Conservation (phyloP, 805 yeast genomes). For the Candida gorgasii region DNA sequence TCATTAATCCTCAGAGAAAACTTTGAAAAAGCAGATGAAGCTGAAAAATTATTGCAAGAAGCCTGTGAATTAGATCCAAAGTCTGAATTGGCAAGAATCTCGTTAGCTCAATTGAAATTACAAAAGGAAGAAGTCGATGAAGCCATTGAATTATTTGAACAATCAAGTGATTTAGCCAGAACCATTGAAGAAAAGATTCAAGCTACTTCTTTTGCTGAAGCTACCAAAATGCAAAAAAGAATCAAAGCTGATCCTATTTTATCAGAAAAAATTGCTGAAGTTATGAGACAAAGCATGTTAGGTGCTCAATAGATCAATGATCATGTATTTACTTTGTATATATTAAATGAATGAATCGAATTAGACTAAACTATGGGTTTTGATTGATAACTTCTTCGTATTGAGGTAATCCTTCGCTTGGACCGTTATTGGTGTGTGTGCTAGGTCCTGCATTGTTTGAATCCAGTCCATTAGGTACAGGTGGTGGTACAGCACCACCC, state of each 20-base stretch:
- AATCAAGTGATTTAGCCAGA: conserved; percentile 80
- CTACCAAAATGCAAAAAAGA: conserved; percentile 84
- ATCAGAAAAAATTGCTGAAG: conserved; percentile 61
- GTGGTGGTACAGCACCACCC: too few relatives aligned
- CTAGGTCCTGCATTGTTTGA: too few relatives aligned
- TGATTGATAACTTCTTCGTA: conserved; percentile 1
- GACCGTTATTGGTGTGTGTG: neutral
- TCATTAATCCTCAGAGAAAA: conserved; percentile 61
- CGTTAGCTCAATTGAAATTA: conserved; percentile 88
- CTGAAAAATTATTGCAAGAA: conserved; percentile 63
- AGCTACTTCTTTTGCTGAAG: conserved; percentile 89
- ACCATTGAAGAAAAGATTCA: conserved; percentile 83
- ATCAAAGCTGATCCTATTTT: conserved; percentile 70
- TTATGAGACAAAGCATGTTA: conserved; percentile 39
- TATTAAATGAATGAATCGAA: conserved; percentile 7
- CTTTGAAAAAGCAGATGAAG: conserved; percentile 49
- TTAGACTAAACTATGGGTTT: too few relatives aligned
- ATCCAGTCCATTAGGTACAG: too few relatives aligned
- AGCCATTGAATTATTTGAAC: conserved; percentile 80
- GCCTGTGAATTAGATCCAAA: conserved; percentile 86
- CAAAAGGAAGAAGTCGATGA: conserved; percentile 81
- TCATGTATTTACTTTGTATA: conserved; percentile 9
- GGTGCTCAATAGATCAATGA: conserved; percentile 7
- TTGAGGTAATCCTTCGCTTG: conserved; percentile 4
- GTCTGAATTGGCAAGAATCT: conserved; percentile 83